Evolutionary conservation across 257 asterid species (phyloP).

Genomic region (Verbascum thapsus): DNA sequence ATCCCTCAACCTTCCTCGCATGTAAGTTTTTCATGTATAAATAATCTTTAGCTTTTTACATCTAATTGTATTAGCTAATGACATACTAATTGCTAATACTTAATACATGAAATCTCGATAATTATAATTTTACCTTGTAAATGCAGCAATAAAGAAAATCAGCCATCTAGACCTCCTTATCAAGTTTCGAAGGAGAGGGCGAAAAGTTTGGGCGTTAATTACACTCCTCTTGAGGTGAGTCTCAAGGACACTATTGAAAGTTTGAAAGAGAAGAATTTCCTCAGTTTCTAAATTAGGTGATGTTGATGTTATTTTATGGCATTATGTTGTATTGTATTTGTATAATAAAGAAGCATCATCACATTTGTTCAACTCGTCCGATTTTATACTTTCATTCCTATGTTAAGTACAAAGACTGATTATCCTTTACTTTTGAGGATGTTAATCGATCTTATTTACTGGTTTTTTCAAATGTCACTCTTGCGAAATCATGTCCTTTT

Average conservation of each 20-base stretch:
- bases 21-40: conserved; percentile 23
- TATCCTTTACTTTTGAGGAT: too few species aligned
- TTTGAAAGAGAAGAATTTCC: conserved; percentile 35
- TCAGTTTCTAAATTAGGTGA: conserved; percentile 4
- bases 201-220: conserved; percentile 43
- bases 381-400: too few species aligned
- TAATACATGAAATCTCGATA: background rate
- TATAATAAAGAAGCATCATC: too few species aligned
- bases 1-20: conserved; percentile 15
- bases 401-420: too few species aligned
- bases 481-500: too few species aligned
- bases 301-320: too few species aligned
- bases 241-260: conserved; percentile 45
- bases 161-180: conserved; percentile 9
- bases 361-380: too few species aligned
- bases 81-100: background rate
- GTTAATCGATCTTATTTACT: too few species aligned
- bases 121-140: background rate
- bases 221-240: conserved; percentile 41
- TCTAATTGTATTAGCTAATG: too few species aligned
- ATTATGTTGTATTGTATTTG: too few species aligned
- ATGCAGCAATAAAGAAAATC: conserved; percentile 36
- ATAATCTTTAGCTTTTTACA: background rate
- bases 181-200: conserved; percentile 43
- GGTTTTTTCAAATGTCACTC: too few species aligned